Evolutionary conservation across 768 basidiomycete genomes (phyloP).

Genomic region (Tulasnella sp.): DNA sequence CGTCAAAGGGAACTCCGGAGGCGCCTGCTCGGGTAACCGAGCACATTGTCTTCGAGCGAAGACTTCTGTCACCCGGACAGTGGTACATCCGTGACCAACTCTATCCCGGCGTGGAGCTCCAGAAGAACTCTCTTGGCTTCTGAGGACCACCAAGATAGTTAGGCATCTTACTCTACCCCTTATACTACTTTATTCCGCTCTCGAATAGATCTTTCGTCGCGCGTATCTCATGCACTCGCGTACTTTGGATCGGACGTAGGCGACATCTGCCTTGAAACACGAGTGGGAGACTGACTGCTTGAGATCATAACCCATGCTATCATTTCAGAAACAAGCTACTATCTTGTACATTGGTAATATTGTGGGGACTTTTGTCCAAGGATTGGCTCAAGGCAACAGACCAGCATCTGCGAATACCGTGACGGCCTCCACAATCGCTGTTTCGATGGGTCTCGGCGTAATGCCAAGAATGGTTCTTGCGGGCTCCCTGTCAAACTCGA

Average conservation of each 20-base stretch:
- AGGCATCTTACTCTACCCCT: not conserved
- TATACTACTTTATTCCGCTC: not conserved
- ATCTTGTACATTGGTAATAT: not conserved
- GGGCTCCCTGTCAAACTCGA: not conserved
- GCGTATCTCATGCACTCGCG: not conserved
- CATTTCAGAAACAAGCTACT: not conserved
- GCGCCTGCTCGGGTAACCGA: slow-evolving; percentile 21
- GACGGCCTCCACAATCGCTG: not conserved
- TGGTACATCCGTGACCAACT: slow-evolving; percentile 27
- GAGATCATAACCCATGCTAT: not conserved
- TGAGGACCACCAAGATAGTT: not conserved
- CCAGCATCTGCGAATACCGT: not conserved
- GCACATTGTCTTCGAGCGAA: slow-evolving; percentile 30
- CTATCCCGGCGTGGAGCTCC: slow-evolving; percentile 9
- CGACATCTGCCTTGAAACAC: not conserved
- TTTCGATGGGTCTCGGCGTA: not conserved
- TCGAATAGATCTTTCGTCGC: not conserved
- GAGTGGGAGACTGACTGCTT: not conserved
- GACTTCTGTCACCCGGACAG: not conserved
- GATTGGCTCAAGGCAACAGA: not conserved
- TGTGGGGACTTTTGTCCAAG: not conserved
- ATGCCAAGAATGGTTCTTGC: not conserved
- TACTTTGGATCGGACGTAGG: not conserved
- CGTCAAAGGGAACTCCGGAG: slow-evolving; percentile 15
- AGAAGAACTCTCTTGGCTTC: not conserved